Conservation (phyloP, 2,329 filamentous ascomycete species). For the Anthostomella pinea region DNA sequence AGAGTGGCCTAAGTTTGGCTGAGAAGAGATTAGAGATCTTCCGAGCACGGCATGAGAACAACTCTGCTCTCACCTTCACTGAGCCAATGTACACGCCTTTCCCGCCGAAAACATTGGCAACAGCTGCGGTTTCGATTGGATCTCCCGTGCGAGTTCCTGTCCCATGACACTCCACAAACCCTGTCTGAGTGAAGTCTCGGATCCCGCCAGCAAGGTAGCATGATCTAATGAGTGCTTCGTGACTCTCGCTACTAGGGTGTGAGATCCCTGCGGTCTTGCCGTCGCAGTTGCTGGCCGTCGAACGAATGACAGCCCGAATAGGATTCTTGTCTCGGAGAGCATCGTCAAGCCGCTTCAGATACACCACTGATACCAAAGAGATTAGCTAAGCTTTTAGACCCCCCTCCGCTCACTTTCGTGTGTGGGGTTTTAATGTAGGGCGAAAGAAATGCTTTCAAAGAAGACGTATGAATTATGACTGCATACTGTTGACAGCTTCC, state of each 20-base stretch:
- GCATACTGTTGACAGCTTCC: constrained; percentile 46
- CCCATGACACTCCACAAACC: constrained; percentile 21
- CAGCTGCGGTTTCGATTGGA: constrained; percentile 31
- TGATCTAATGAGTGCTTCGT: constrained; percentile 19
- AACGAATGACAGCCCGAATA: constrained; percentile 38
- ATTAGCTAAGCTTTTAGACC: too few species aligned
- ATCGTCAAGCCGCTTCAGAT: constrained; percentile 45
- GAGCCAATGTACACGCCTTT: constrained; percentile 19
- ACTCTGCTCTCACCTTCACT: constrained; percentile 17
- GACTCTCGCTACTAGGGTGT: constrained; percentile 16
- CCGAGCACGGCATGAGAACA: too few species aligned
- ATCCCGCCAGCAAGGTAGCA: constrained; percentile 16
- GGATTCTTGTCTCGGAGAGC: constrained; percentile 47
- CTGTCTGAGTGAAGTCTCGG: constrained; percentile 14
- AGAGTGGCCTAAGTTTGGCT: constrained; percentile 38
- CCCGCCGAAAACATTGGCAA: constrained; percentile 25
- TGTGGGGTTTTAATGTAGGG: too few species aligned
- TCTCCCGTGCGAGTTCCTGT: constrained; percentile 37
- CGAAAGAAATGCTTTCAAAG: too few species aligned
- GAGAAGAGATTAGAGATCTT: too few species aligned
- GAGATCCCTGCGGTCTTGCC: constrained; percentile 35
- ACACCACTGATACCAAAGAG: too few species aligned
- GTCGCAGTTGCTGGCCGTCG: constrained; percentile 38
- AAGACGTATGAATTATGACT: too few species aligned
- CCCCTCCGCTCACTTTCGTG: too few species aligned